phyloP scores from a whole-genome alignment of 2,329 filamentous ascomycete genomes.

The Cercospora sojina region DNA sequence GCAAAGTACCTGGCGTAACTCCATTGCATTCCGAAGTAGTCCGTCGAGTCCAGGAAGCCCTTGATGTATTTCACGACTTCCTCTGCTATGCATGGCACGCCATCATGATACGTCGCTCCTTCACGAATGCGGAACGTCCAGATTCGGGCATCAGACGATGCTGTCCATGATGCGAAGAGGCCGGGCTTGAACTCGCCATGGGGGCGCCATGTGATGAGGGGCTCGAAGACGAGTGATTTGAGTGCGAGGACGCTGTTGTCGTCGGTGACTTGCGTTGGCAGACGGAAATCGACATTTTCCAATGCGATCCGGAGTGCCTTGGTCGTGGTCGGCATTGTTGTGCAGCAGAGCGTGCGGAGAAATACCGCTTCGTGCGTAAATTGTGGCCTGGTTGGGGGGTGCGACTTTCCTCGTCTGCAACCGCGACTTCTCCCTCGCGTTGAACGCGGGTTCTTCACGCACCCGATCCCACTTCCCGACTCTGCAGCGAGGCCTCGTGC shows the following conservation, averaged over 20 bases:
- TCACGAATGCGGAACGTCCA: conserved; percentile 17
- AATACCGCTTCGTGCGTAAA: not conserved
- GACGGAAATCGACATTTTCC: conserved; percentile 18
- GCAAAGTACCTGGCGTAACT: conserved; percentile 17
- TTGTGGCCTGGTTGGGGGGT: not conserved
- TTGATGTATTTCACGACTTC: conserved; percentile 12
- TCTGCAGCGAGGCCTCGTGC: not conserved
- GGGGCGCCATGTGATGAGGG: conserved; percentile 12
- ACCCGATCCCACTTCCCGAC: not conserved
- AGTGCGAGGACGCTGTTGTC: conserved; percentile 19
- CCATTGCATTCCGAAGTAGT: conserved; percentile 21
- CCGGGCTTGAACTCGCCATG: conserved; percentile 12
- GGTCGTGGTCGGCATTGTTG: conserved; percentile 4
- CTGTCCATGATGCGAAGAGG: conserved; percentile 12
- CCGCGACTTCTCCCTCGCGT: not conserved
- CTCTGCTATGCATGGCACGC: conserved; percentile 7
- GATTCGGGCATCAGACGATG: conserved; percentile 3
- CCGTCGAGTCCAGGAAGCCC: conserved; percentile 11
- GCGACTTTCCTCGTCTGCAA: not conserved
- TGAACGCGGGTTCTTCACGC: not conserved
- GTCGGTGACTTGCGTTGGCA: conserved; percentile 17
- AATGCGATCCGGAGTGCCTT: conserved; percentile 12
- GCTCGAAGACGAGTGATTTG: conserved; percentile 14
- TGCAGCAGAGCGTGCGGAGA: not conserved
- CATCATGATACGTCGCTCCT: conserved; percentile 8